Base-by-base conservation (phyloP, 306 rosid species). In the Trichosanthes truncata region DNA sequence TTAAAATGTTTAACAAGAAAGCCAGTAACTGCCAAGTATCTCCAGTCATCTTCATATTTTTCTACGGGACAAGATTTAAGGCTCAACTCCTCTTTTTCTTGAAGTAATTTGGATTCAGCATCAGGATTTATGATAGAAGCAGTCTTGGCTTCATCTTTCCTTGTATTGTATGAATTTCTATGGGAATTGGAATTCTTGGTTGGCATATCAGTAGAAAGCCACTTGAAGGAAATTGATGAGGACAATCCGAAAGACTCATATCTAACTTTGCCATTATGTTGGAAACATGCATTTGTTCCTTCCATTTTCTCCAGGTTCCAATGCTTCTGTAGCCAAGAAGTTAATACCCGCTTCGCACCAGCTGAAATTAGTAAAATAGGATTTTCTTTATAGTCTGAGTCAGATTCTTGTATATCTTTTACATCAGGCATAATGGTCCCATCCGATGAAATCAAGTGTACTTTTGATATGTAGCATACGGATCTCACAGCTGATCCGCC, bases 131-230 rank as follows among this genome's bases (percentile, higher is more conserved):
- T 63, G 72, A 69, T 78, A 55, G 85, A 85, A 67, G 66, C 82
- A 86, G 78, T 71, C 60, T 77, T 86, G 71, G 81, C 84, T 71
- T 79, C 82, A 62, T 46, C 67, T 79, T 83, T 82, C 84, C 65
- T 80, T 35, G 1, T 40, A 60, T 61, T 82, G 84, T 75, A 75
- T 5, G 84, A 74, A 87, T 18, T 77, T 77, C 87, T 85, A 49
- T 41, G 85, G 31, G 86, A 61, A 78, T 76, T 83, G 15, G 90
- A 84, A 84, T 81, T 82, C 84, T 88, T 95, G 81, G 87, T 82
- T 62, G 97, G 99, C 97, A 93, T 93, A 78, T 93, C 97, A 71
- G 96, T 92, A 74, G 99, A 93, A 79, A 93, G 97, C 99, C 99
- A 95, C 92, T 93, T 96, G 87, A 95, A 95, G 29, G 93, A 85